Evolutionary conservation across 2,329 filamentous ascomycete genomes (phyloP).

Genomic region (Penicillium corylophilum): DNA sequence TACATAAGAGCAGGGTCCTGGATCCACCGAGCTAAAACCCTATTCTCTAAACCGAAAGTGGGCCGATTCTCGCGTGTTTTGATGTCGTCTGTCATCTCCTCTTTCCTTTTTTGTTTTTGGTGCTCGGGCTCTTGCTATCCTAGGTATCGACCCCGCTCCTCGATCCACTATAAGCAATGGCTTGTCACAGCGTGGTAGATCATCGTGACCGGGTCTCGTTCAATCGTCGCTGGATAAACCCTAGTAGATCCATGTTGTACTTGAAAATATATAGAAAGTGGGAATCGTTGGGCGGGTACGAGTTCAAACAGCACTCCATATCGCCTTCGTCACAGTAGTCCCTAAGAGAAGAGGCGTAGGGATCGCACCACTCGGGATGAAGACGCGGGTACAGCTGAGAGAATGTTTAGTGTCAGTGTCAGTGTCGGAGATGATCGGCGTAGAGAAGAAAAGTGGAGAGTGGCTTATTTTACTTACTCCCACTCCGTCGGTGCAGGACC

Average conservation of each 20-base stretch:
- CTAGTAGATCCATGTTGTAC: slow-evolving; percentile 17
- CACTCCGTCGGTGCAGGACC: slow-evolving; percentile 18
- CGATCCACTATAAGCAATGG: neutral
- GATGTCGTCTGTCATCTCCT: neutral
- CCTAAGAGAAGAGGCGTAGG: slow-evolving; percentile 6
- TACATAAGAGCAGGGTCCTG: neutral
- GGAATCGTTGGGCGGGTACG: neutral
- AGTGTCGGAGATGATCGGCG: neutral
- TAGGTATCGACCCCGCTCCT: neutral
- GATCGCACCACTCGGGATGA: slow-evolving; percentile 16
- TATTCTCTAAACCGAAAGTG: neutral
- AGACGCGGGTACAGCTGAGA: slow-evolving; percentile 16
- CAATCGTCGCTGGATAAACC: slow-evolving; percentile 13
- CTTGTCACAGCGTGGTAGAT: neutral
- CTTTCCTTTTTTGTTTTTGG: neutral
- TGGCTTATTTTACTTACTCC: slow-evolving; percentile 13
- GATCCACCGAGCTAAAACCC: neutral
- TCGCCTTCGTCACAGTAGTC: slow-evolving; percentile 16
- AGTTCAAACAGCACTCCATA: slow-evolving; percentile 8
- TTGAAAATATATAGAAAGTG: slow-evolving; percentile 15
- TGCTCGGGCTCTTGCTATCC: neutral
- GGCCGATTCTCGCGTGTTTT: no score
- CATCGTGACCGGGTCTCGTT: slow-evolving; percentile 1
- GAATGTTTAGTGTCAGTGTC: neutral
- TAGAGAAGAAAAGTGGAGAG: neutral